Base-by-base conservation (phyloP, 2,329 filamentous ascomycete species). In the Pseudogymnoascus sp. region DNA sequence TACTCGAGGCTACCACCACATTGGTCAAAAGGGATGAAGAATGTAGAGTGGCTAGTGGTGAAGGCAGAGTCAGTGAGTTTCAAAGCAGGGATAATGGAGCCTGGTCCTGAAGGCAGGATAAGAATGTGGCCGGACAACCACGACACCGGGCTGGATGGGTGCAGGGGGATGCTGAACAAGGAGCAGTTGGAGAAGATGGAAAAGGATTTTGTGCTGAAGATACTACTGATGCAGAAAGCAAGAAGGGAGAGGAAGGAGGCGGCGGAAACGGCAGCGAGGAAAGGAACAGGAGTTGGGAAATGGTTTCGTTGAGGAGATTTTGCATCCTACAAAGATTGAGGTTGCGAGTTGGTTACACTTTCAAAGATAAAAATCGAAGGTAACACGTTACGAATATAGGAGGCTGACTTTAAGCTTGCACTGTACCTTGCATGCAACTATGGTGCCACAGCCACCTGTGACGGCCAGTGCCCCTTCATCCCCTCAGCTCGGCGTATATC, bases 11-110 rank as follows among this genome's bases (percentile, higher is more conserved):
- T 84, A 3, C 80, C 81, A 0, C 67, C 73, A 0, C 77, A 82
- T 64, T 84, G 81, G 82, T 75, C 76, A 61, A 72, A 78, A 61
- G 81, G 81, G 0, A 72, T 83, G 24, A 69, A 67, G 11, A 74
- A 82, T 62, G 75, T 74, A 1, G 70, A 75, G 10, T 82, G 80
- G 80, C 65, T 82, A 3, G 70, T 78, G 65, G 65, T 70, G 2
- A 83, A 82, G 67, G 71, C 76, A 0, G 74, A 76, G 61, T 76
- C 75, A 0, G 66, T 82, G 4, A 76, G 75, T 16, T 70, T 71
- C n/a, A 68, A 75, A 0, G 46, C 78, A 0, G 76, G 78, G 6
- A 69, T 81, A 0, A 69, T 56, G 50, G 28, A 22, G 10, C 71
- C 0, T 69, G 72, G 2, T 76, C 75, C 0, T 60, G 61, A 0